Evolutionary conservation across 73 alveolate genomes (phyloP).

Genomic region (Blepharisma stoltei): DNA sequence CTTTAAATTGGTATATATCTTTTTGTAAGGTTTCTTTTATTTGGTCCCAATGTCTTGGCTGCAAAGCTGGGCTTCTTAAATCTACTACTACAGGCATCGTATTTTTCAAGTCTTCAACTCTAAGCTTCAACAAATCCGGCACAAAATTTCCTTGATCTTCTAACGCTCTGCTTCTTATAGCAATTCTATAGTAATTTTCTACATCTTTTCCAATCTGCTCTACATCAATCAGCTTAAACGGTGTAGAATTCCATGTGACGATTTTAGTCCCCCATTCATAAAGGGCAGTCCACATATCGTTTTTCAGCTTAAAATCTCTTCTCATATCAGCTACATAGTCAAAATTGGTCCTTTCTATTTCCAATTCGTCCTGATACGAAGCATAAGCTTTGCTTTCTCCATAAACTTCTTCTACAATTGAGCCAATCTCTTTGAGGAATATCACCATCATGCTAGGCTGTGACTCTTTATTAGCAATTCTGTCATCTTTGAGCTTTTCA

Average conservation of each 20-base stretch:
- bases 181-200: slow-evolving; percentile 57
- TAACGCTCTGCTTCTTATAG: slow-evolving; percentile 52
- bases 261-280: slow-evolving; percentile 65
- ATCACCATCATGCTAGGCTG: slow-evolving; percentile 32
- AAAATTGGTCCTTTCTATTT: slow-evolving; percentile 66
- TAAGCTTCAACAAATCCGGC: slow-evolving; percentile 52
- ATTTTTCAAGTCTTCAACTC: slow-evolving; percentile 65
- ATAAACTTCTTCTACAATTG: slow-evolving; percentile 38
- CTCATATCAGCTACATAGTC: slow-evolving; percentile 56
- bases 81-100: slow-evolving; percentile 87
- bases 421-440: slow-evolving; percentile 39
- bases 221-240: slow-evolving; percentile 65
- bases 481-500: slow-evolving; percentile 36
- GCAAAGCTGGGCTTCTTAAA: slow-evolving; percentile 68
- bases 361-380: slow-evolving; percentile 63
- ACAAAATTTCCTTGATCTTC: slow-evolving; percentile 65
- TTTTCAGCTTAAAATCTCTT: slow-evolving; percentile 57
- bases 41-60: slow-evolving; percentile 67
- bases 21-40: slow-evolving; percentile 57
- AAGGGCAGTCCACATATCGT: slow-evolving; percentile 74
- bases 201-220: slow-evolving; percentile 72
- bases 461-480: slow-evolving; percentile 41
- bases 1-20: too few species aligned
- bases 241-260: slow-evolving; percentile 66
- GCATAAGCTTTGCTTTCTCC: slow-evolving; percentile 68